Evolutionary conservation across 371 early-diverging fungal genomes (phyloP).

Genomic region (Cladochytrium tenue): DNA sequence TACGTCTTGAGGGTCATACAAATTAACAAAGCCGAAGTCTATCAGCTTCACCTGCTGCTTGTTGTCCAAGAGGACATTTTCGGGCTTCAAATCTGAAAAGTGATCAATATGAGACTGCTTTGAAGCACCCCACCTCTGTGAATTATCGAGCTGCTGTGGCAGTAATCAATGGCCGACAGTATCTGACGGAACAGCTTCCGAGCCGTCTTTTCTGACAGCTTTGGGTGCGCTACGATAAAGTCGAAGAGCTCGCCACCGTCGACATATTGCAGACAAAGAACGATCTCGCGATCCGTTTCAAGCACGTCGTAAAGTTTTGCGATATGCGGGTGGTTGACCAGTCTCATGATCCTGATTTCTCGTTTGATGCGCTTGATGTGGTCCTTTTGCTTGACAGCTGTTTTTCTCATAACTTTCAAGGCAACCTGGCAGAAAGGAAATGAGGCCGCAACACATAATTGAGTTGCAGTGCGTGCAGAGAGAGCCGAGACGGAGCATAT

Average conservation of each 20-base stretch:
- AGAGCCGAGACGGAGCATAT: too few species aligned
- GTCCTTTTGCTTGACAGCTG: constrained; percentile 36
- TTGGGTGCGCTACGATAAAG: constrained; percentile 56
- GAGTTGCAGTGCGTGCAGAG: too few species aligned
- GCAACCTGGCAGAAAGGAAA: constrained; percentile 42
- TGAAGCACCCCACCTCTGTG: constrained; percentile 65
- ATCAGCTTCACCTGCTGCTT: constrained; percentile 90
- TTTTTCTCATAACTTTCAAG: constrained; percentile 41
- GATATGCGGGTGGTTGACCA: constrained; percentile 47
- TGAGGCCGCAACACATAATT: too few species aligned
- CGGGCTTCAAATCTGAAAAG: constrained; percentile 86
- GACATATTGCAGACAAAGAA: constrained; percentile 43
- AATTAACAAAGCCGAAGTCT: constrained; percentile 96
- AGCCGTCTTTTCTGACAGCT: constrained; percentile 59
- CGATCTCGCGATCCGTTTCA: constrained; percentile 50
- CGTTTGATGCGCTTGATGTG: constrained; percentile 46
- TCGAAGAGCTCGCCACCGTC: constrained; percentile 62
- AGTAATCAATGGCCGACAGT: constrained; percentile 80
- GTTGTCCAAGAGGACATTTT: constrained; percentile 90
- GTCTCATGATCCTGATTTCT: constrained; percentile 43
- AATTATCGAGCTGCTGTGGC: constrained; percentile 79
- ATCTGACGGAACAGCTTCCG: constrained; percentile 93
- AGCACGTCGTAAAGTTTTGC: constrained; percentile 42
- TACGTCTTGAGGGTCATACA: constrained; percentile 76
- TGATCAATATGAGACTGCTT: background rate